Evolutionary conservation across 2,329 filamentous ascomycete species (phyloP), one percentile per base, ranked within the genome.

Genomic region (Calonectria henricotiae): DNA sequence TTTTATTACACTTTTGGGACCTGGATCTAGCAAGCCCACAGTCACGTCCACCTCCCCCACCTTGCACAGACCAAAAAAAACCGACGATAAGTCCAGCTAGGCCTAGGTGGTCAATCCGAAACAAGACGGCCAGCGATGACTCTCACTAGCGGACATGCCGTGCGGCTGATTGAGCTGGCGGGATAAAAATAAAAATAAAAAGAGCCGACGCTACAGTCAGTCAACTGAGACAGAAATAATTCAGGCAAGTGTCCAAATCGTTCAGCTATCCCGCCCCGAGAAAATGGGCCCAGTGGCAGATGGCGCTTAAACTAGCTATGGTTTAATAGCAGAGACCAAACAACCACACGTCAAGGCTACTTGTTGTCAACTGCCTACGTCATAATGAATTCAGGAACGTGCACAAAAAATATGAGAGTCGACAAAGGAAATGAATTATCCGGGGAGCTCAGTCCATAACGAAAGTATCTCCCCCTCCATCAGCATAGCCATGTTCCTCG

Each of bases 221-320:
- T 64, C 51, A 58, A 58, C 70, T 75, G 71, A 71, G 72, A 76
- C 73, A 46, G 46, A 62, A 64, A 62, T 60, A 30, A 41, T 61
- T 51, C 62, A 69, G 62, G 63, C 67, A 54, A 62, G 61, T 25
- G 49, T 47, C 44, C 46, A 35, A 41, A 60, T 60, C 47, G 47
- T 32, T 67, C 41, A 70, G 60, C 49, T 60, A 49, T 63, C 43
- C 49, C 64, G 58, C 64, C 47, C 60, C 46, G 46, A 41, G 43
- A 6, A 44, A 43, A 63, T 44, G 44, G 47, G 32, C 43, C 64
- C 58, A 60, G 68, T 62, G 60, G 64, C 41, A 35, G 67, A 46
- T 49, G 39, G 65, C 25, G 55, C 30, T 39, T 62, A 39, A 25
- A 37, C 32, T n/a, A n/a, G 51, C 20, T 11, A 35, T 32, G 30